phyloP scores from a whole-genome alignment of 148 eudicot genomes.

The Rhododendron mucronatum region DNA sequence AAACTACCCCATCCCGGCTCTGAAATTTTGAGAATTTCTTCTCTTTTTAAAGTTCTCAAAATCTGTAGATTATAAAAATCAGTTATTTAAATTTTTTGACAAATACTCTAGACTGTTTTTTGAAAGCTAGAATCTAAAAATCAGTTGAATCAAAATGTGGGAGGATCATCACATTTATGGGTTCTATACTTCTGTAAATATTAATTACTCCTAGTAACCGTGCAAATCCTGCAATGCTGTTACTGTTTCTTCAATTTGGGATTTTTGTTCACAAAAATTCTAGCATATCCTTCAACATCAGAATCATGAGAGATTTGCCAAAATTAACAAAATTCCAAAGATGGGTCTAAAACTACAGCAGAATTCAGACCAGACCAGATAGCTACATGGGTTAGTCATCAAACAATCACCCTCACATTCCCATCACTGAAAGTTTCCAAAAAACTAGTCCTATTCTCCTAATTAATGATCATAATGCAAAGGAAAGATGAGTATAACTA shows the following conservation, averaged over 20 bases:
- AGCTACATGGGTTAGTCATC: background rate
- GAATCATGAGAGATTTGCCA: background rate
- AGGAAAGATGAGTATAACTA: background rate
- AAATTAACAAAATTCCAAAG: background rate
- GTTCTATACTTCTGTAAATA: background rate
- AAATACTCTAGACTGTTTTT: too few species aligned
- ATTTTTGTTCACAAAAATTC: background rate
- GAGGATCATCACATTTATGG: background rate
- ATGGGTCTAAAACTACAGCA: background rate
- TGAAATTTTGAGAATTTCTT: too few species aligned
- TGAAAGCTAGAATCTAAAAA: too few species aligned
- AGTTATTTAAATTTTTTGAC: too few species aligned
- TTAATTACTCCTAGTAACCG: background rate
- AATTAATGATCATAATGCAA: background rate
- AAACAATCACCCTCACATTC: background rate
- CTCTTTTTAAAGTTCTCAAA: too few species aligned
- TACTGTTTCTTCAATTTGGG: background rate
- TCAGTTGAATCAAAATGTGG: background rate
- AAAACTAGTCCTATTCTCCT: background rate
- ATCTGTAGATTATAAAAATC: too few species aligned
- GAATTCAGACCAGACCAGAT: background rate
- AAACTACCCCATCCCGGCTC: too few species aligned
- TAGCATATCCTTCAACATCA: background rate
- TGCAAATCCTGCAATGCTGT: background rate
- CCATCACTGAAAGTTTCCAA: background rate